phyloP scores from a whole-genome alignment of 352 stramenopile species.

The Hyaloperonospora arabidopsidis region DNA sequence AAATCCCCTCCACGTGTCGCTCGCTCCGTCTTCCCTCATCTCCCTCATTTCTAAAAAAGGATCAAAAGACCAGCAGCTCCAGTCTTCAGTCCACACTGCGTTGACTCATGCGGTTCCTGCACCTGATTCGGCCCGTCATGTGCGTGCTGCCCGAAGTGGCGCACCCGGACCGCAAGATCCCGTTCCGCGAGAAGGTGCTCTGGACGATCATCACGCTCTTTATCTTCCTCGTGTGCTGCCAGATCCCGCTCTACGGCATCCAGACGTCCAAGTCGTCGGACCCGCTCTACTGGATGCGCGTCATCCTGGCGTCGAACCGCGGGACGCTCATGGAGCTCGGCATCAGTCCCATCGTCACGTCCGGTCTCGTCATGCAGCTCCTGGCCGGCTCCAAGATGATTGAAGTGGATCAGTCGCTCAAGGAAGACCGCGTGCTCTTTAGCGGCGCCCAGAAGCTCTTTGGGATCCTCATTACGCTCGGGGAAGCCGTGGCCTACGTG shows the following conservation, averaged over 20 bases:
- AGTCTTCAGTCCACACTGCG: background rate
- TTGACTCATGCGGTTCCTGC: slow-evolving; percentile 90
- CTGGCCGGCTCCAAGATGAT: slow-evolving; percentile 97
- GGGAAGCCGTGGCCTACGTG: slow-evolving; percentile 98
- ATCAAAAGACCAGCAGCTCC: slow-evolving; percentile 8
- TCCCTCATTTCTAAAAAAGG: slow-evolving; percentile 35
- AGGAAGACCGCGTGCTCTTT: slow-evolving; percentile 98
- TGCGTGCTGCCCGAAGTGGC: slow-evolving; percentile 97
- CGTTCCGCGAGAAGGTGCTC: slow-evolving; percentile 98
- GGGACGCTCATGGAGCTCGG: slow-evolving; percentile 98
- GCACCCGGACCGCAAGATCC: slow-evolving; percentile 94
- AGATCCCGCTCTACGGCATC: slow-evolving; percentile 99
- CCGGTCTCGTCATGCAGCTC: slow-evolving; percentile 98
- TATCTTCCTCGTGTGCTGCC: slow-evolving; percentile 99
- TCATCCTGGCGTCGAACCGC: slow-evolving; percentile 98
- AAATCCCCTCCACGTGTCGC: slow-evolving; percentile 15
- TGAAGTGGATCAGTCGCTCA: slow-evolving; percentile 97
- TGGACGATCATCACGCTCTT: slow-evolving; percentile 99
- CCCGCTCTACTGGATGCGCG: slow-evolving; percentile 99
- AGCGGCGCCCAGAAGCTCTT: slow-evolving; percentile 99
- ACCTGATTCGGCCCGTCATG: slow-evolving; percentile 98
- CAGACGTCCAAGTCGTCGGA: slow-evolving; percentile 97
- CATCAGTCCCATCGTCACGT: slow-evolving; percentile 98
- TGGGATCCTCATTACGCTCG: slow-evolving; percentile 98
- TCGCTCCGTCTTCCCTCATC: slow-evolving; percentile 9